Evolutionary conservation across 441 rosid genomes (phyloP).

Genomic region (Populus hybrid): DNA sequence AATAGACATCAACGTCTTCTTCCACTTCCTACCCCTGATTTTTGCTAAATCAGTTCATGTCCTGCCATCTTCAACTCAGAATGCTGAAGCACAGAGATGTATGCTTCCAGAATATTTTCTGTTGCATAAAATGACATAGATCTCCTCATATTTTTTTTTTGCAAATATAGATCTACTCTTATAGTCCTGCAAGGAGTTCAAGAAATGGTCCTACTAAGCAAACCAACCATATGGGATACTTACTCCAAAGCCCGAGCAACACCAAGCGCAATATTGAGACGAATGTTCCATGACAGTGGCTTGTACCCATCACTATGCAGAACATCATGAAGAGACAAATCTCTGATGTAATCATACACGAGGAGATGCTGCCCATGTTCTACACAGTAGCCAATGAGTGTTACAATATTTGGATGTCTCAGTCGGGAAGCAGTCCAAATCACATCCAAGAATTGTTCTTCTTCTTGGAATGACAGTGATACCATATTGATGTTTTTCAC

Average conservation of each 20-base stretch:
- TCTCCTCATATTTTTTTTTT: neutral
- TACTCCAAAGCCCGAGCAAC: constrained; percentile 84
- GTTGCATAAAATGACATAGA: neutral
- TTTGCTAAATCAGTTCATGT: neutral
- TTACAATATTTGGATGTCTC: constrained; percentile 80
- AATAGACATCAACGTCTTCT: neutral
- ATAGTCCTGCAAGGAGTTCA: neutral
- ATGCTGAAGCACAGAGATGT: neutral
- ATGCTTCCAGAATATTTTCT: neutral
- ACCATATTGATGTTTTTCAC: constrained; percentile 73
- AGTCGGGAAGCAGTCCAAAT: constrained; percentile 62
- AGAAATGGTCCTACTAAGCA: neutral
- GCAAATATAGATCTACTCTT: neutral
- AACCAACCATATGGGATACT: constrained; percentile 30
- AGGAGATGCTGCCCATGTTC: constrained; percentile 85
- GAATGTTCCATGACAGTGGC: constrained; percentile 82
- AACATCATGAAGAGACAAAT: constrained; percentile 63
- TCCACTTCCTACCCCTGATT: neutral
- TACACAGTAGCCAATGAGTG: constrained; percentile 82
- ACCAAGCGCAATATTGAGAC: constrained; percentile 78
- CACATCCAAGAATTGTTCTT: constrained; percentile 74
- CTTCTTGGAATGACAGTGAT: constrained; percentile 76
- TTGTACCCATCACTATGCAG: constrained; percentile 60
- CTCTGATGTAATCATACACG: constrained; percentile 73
- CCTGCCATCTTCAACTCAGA: neutral